These are phyloP conservation scores for Alternaria sp. DNA, from an alignment of 2,329 filamentous ascomycete species.

Conservation along the genomic window DNA sequence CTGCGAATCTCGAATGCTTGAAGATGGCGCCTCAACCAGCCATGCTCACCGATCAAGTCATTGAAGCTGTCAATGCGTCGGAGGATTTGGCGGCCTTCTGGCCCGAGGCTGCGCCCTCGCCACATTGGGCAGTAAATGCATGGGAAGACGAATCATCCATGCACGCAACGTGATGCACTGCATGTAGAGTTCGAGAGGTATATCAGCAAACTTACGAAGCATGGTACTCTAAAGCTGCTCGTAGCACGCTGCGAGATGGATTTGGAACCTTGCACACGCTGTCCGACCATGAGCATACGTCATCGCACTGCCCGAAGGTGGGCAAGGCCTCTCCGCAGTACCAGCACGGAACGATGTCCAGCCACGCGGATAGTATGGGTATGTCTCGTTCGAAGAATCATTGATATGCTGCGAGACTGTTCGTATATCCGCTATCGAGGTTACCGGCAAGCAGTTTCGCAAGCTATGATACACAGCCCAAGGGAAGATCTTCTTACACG, in stretches of 20 bases:
- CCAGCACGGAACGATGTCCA: not conserved
- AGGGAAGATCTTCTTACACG: not conserved
- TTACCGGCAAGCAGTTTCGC: not conserved
- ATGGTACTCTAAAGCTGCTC: not conserved
- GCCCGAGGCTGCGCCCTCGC: not conserved
- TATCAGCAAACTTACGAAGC: not conserved
- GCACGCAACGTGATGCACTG: not conserved
- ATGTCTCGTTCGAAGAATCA: not conserved
- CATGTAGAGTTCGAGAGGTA: not conserved
- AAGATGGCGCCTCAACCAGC: not conserved
- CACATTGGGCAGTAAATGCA: not conserved
- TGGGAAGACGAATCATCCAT: not conserved
- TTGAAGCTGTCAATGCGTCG: not conserved
- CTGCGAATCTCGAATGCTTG: not conserved
- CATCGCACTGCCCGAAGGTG: not conserved
- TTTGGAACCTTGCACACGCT: not conserved
- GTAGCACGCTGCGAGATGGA: not conserved
- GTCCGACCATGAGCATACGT: not conserved
- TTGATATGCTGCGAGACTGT: no score
- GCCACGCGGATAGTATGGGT: not conserved
- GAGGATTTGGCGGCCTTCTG: not conserved
- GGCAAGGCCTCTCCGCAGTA: not conserved
- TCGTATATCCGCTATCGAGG: not conserved
- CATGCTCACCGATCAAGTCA: not conserved
- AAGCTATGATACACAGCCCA: not conserved